These are phyloP conservation scores for Sungouiozyma intestinalis DNA, from an alignment of 805 yeast species.

Conservation along the genomic window DNA sequence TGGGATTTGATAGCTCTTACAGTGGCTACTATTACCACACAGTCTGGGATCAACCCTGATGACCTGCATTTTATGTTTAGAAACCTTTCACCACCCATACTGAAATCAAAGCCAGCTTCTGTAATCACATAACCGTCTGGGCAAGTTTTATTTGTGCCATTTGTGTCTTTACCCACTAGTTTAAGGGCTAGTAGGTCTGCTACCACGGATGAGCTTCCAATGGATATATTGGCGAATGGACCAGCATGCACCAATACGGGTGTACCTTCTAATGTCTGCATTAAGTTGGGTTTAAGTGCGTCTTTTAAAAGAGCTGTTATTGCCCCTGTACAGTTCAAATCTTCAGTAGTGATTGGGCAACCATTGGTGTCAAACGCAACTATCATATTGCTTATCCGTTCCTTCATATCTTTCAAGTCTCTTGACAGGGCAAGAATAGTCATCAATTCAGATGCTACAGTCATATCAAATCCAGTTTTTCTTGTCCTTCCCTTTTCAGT, in stretches of 20 bases:
- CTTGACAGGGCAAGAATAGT: slow-evolving; percentile 83
- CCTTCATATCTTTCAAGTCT: slow-evolving; percentile 72
- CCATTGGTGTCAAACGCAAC: slow-evolving; percentile 71
- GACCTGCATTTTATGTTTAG: slow-evolving; percentile 92
- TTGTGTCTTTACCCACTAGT: slow-evolving; percentile 57
- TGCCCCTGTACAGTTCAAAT: slow-evolving; percentile 93
- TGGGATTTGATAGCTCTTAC: slow-evolving; percentile 94
- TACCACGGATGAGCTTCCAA: slow-evolving; percentile 90
- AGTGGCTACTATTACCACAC: slow-evolving; percentile 89
- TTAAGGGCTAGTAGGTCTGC: slow-evolving; percentile 91
- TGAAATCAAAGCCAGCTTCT: slow-evolving; percentile 97
- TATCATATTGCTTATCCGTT: slow-evolving; percentile 79
- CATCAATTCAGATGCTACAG: slow-evolving; percentile 95
- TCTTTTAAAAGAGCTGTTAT: slow-evolving; percentile 89
- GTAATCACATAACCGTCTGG: slow-evolving; percentile 84
- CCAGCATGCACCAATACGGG: slow-evolving; percentile 98
- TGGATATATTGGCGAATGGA: slow-evolving; percentile 94
- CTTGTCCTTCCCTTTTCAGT: slow-evolving; percentile 86
- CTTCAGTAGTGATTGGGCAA: slow-evolving; percentile 85
- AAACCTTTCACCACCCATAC: slow-evolving; percentile 98
- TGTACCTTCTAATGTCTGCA: slow-evolving; percentile 97
- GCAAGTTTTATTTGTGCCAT: slow-evolving; percentile 22
- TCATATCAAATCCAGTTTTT: slow-evolving; percentile 86
- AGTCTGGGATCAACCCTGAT: slow-evolving; percentile 79
- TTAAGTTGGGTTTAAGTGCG: slow-evolving; percentile 89